phyloP scores from a whole-genome alignment of 148 eudicot genomes.

The Vaccinium myrtillus region DNA sequence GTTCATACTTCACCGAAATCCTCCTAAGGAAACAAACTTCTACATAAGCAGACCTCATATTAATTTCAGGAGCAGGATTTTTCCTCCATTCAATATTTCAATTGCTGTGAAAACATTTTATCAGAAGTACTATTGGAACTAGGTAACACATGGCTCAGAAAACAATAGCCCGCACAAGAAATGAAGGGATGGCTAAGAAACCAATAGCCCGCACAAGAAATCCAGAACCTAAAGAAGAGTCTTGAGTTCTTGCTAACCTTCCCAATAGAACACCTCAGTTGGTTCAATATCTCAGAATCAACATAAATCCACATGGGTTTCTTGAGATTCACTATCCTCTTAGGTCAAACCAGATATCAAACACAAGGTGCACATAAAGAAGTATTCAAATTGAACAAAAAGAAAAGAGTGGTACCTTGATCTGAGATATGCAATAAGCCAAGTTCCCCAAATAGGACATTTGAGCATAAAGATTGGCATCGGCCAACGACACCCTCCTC shows the following conservation, averaged over 20 bases:
- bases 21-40: not conserved
- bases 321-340: not conserved
- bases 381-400: not conserved
- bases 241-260: not conserved
- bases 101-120: not conserved
- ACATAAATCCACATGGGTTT: not conserved
- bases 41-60: not conserved
- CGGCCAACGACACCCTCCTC: constrained; percentile 67
- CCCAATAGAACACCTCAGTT: not conserved
- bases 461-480: constrained; percentile 84
- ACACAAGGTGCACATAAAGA: not conserved
- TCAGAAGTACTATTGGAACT: not conserved
- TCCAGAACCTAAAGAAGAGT: not conserved
- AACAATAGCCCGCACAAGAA: not conserved
- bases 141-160: not conserved
- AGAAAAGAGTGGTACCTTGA: constrained; percentile 56
- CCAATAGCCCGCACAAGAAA: constrained; percentile 9
- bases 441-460: constrained; percentile 82
- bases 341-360: not conserved
- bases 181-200: not conserved
- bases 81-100: not conserved
- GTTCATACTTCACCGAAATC: not conserved
- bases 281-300: not conserved
- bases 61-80: constrained; percentile 4
- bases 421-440: constrained; percentile 77